These are phyloP conservation scores for Exutisphaerella laricina DNA, from an alignment of 2,329 filamentous ascomycete species.

Conservation along the genomic window DNA sequence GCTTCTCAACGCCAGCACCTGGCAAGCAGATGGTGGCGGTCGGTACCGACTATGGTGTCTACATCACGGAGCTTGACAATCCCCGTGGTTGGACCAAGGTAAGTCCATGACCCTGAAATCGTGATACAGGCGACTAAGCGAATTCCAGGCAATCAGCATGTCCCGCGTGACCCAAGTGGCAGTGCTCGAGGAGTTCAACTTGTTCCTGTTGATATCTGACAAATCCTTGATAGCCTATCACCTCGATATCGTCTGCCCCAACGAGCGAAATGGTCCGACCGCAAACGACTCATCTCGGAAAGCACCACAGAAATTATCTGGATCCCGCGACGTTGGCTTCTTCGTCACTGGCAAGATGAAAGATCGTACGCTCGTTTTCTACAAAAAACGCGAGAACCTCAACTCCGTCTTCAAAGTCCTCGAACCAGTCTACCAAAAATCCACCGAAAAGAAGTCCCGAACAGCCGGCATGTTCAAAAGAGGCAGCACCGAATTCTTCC, in stretches of 20 bases:
- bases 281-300: conserved; percentile 66
- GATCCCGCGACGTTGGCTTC: conserved; percentile 88
- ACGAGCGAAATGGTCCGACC: conserved; percentile 40
- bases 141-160: conserved; percentile 67
- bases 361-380: conserved; percentile 88
- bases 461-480: conserved; percentile 63
- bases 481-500: conserved; percentile 88
- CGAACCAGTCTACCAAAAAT: conserved; percentile 91
- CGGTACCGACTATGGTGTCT: conserved; percentile 92
- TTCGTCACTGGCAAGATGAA: conserved; percentile 97
- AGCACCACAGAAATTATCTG: conserved; percentile 84
- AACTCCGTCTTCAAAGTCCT: conserved; percentile 94
- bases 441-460: conserved; percentile 64
- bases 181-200: conserved; percentile 89
- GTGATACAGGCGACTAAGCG: conserved; percentile 31
- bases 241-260: conserved; percentile 70
- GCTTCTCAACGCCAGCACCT: conserved; percentile 67
- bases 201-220: conserved; percentile 87
- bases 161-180: conserved; percentile 83
- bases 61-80: conserved; percentile 79
- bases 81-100: conserved; percentile 88
- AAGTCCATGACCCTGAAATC: conserved; percentile 35
- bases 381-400: conserved; percentile 85
- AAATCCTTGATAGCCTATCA: conserved; percentile 90
- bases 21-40: conserved; percentile 86